Evolutionary conservation across 2,329 filamentous ascomycete genomes (phyloP), one percentile per base, ranked within the genome.

Genomic region (Hymenoscyphus linearis): DNA sequence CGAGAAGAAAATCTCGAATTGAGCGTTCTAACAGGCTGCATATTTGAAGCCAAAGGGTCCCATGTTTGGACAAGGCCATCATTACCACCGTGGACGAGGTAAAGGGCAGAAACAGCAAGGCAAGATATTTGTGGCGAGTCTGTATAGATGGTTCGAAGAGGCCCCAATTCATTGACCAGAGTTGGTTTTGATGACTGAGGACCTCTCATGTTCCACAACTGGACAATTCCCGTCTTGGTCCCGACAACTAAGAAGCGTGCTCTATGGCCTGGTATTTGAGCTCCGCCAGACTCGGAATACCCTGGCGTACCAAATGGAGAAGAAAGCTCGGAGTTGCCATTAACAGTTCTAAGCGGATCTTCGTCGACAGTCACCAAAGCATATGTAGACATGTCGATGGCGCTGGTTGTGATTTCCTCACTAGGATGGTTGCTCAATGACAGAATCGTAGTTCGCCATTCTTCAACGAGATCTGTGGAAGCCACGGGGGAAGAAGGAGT

Each of bases 1-100:
- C 91, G 86, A 7, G 89, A 88, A 1, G 90, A 90, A 66, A 93
- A 92, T 14, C 89, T 86, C 2, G 91, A 91, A 71, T 96, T 93
- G 59, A 99, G 80, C 0, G 92, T 98, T 44, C 92, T 86, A 57
- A 98, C 83, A 0, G 95, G 91, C 22, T 88, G 85, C 18, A 82
- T 76, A 0, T 83, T 89, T 1, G 93, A 98, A 0, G 88, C 91
- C 54, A 99, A 79, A n/a, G 90, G 90, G 76, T 99, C 95, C 95
- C 95, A 99, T 5, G 92, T 90, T 74, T 98, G 95, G 4, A 96
- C 93, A 2, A 98, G 83, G 0, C 95, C 93, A 75, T 99, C 95
- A 67, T 90, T 96, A 27, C 95, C 95, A 56, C 95, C 95, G 73
- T 96, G 91, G 6, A 98, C 89, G 16, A 99, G 77, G 71, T 96